A percentile compares a stretch with the other conserved stretches of the same genome.
These are phyloP conservation scores for Stemphylium beticola DNA, from an alignment of 2,329 filamentous ascomycete genomes.

Conservation along the genomic window DNA sequence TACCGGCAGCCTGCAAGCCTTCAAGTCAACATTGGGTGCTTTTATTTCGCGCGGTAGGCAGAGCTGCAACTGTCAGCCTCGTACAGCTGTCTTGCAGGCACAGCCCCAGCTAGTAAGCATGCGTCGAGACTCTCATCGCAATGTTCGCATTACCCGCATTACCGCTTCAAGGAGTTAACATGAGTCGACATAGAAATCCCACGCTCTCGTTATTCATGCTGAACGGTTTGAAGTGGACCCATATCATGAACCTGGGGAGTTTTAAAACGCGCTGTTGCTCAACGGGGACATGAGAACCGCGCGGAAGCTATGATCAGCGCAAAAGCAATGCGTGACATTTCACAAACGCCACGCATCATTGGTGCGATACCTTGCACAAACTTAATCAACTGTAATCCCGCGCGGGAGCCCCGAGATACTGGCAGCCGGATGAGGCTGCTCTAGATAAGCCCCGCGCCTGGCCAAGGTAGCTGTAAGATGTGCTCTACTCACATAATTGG, in stretches of 20 bases:
- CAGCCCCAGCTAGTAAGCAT: not conserved
- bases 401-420: not conserved
- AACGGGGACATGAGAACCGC: not conserved
- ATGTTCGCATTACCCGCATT: too few relatives aligned
- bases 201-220: not conserved
- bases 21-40: not conserved
- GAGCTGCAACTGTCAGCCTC: not conserved
- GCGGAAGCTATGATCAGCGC: not conserved
- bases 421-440: not conserved
- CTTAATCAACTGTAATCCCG: not conserved
- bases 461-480: conserved; percentile 1
- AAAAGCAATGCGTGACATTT: conserved; percentile 1
- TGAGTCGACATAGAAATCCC: not conserved
- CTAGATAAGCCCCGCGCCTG: conserved; percentile 4
- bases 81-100: not conserved
- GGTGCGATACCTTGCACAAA: not conserved
- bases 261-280: not conserved
- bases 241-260: not conserved
- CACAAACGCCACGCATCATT: not conserved
- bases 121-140: not conserved
- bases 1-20: not conserved
- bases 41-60: not conserved
- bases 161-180: not conserved
- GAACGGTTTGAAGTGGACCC: not conserved
- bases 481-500: not conserved